Conservation (phyloP, 23 red algal species). For the Gracilaria domingensis region DNA sequence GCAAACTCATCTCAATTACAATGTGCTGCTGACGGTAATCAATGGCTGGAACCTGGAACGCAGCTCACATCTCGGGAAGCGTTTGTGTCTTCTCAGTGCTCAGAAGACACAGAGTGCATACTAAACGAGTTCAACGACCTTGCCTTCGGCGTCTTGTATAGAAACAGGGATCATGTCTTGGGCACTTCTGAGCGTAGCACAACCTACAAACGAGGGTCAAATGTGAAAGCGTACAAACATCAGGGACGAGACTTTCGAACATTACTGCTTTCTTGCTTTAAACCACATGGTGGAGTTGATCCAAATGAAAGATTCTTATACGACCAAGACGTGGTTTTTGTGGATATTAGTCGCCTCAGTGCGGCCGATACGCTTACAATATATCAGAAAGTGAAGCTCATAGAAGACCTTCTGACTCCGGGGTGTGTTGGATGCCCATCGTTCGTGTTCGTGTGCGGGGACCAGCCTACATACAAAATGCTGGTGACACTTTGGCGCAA, state of each 20-base stretch:
- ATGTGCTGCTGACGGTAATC: too few species aligned
- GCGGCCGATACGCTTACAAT: slow-evolving; percentile 31
- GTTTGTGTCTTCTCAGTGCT: neutral
- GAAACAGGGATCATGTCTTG: neutral
- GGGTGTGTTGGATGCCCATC: neutral
- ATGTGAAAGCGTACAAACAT: slow-evolving; percentile 1
- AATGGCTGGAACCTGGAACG: too few species aligned
- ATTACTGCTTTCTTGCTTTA: slow-evolving; percentile 27
- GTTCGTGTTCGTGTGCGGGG: neutral
- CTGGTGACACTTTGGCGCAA: slow-evolving; percentile 31
- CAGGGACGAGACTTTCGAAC: slow-evolving; percentile 14
- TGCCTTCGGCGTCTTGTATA: neutral
- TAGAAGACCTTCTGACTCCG: slow-evolving; percentile 3
- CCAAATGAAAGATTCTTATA: neutral
- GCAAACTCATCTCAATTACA: neutral
- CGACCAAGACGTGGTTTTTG: slow-evolving; percentile 17
- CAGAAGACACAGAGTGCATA: neutral
- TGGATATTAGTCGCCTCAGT: slow-evolving; percentile 34
- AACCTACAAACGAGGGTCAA: neutral
- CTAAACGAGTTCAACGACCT: slow-evolving; percentile 13
- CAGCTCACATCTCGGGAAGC: neutral
- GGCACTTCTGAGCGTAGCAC: neutral
- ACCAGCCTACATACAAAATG: slow-evolving; percentile 22
- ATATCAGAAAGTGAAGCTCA: neutral
- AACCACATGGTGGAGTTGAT: slow-evolving; percentile 18